Evolutionary conservation across 305 asterid species (phyloP), one percentile per base, ranked within the genome.

Genomic region (Salvia sclarea): DNA sequence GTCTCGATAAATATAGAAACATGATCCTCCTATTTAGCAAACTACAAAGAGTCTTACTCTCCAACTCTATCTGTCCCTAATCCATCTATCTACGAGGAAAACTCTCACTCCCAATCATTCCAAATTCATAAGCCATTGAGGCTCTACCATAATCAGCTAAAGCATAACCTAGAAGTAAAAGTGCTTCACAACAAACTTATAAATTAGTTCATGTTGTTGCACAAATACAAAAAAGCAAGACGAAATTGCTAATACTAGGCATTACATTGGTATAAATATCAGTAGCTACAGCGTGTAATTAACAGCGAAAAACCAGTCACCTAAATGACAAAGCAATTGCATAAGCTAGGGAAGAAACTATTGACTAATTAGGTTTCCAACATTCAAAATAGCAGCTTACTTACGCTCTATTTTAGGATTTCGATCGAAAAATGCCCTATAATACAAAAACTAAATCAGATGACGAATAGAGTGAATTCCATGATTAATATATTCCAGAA

Each of bases 51-150:
- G 48, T 44, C 54, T 37, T 22, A 24, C 35, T 4, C 24, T 20
- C 47, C 62, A 25, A 31, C 48, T 2, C 64, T 6, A 50, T 57
- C 59, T 48, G 47, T 45, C 45, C 43, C 35, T 58, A 50, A 58
- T 66, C 78, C 61, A n/a, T n/a, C n/a, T n/a, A n/a, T 41, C 22
- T 30, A 44, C 73, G 16, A 33, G 7, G 61, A 16, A 53, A 2
- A 57, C 9, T 58, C 37, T 59, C 64, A 50, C n/a, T 7, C 44
- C 4, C 59, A 48, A 25, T 38, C 9, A 3, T 20, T 8, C 22
- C 16, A 18, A 21, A 33, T 35, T 41, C 35, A 16, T 37, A 38
- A 61, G 45, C 18, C 21, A 25, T 13, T 35, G 25, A 43, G 45
- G 43, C 10, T n/a, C 52, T 8, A 61, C 44, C 6, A n/a, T 44